Evolutionary conservation across 148 eudicot species (phyloP), one percentile per base, ranked within the genome.

Genomic region (Heliosperma pusillum): DNA sequence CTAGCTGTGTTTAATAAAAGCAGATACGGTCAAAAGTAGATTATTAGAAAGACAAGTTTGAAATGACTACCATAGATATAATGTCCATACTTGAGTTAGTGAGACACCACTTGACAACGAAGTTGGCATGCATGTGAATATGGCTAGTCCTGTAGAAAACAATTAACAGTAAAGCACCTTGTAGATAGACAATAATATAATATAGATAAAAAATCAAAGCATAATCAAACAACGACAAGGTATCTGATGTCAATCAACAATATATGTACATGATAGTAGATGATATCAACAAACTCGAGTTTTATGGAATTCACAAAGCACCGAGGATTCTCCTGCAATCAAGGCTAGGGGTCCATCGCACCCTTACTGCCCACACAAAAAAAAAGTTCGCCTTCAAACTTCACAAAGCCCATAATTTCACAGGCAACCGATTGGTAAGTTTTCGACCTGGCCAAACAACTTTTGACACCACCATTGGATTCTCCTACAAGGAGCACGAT

Each of bases 81-180:
- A 70, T 26, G 65, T 29, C 45, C 72, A 74, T 85, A 89, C 98
- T 88, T 87, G 88, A 76, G 98, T 93, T 27, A 93, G 86, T 45
- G 98, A 91, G 79, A 93, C 97, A 76, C 93, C 98, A 82, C 98
- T 93, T 29, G 98, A 93, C 85, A 93, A 83, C 40, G 97, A 89
- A 62, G 97, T 93, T 36, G 98, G 98, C 98, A 93, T 91, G 82
- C 98, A 91, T 78, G 86, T 71, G 83, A 93, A 93, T 60, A 93
- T 78, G 27, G 98, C 98, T 75, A 93, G 84, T 75, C 98, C 96
- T 93, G 87, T 70, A 75, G 26, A 66, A 74, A 73, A 52, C 61
- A 81, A 60, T 70, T 80, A 69, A 36, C 65, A 50, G 22, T 16
- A 61, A 60, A 71, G 21, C 15, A 70, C 64, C 13, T 57, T 72